phyloP scores from a whole-genome alignment of 148 eudicot species.

The Euryodendron excelsum region DNA sequence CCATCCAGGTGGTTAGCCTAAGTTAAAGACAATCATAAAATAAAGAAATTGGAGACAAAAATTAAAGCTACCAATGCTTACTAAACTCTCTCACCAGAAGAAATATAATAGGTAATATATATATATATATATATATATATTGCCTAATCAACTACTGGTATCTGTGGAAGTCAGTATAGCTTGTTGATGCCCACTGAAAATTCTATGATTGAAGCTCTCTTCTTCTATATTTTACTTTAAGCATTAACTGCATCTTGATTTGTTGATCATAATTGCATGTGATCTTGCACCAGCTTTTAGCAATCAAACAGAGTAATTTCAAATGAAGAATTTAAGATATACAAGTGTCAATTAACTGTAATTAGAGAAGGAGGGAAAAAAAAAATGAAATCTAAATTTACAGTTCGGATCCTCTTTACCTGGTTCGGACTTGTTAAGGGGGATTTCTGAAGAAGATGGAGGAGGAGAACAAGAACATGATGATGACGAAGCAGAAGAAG shows the following conservation, averaged over 20 bases:
- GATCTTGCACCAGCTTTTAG: no score
- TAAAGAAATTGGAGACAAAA: no score
- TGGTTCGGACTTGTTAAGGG: neutral
- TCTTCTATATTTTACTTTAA: no score
- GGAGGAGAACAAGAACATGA: neutral
- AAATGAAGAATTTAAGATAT: neutral
- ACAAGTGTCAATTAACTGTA: neutral
- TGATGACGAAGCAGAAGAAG: neutral
- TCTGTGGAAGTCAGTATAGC: no score
- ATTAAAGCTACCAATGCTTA: neutral
- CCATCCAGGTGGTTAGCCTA: neutral
- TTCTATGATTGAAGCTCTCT: no score
- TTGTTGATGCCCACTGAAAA: no score
- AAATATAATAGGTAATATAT: no score
- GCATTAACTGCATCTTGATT: no score
- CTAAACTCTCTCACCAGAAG: neutral
- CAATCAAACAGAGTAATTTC: neutral
- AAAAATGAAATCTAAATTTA: neutral
- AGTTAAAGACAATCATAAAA: neutral
- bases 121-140: no score
- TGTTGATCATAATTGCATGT: no score
- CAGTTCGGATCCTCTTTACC: neutral
- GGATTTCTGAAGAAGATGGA: neutral
- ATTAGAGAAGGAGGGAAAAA: neutral
- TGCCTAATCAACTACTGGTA: no score